Percentiles rank a stretch among this genome's conserved stretches.
phyloP scores from a whole-genome alignment of 768 basidiomycete species.

The Dioszegia aurantiaca region DNA sequence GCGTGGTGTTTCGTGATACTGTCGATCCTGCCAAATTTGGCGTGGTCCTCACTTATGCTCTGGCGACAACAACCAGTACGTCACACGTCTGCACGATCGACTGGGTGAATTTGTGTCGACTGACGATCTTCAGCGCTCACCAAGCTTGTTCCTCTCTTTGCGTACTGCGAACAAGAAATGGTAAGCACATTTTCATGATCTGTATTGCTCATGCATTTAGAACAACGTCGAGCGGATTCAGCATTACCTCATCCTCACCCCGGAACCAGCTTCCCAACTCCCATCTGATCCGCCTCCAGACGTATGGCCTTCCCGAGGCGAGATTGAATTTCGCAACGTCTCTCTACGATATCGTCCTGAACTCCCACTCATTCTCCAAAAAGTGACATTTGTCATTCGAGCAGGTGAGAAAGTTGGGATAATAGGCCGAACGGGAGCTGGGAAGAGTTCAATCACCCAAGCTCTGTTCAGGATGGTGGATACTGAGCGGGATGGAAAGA shows the following conservation, averaged over 20 bases:
- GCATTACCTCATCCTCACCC: conserved; percentile 70
- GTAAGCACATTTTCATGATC: conserved; percentile 5
- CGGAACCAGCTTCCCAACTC: conserved; percentile 64
- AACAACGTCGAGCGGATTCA: conserved; percentile 69
- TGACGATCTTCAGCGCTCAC: conserved; percentile 8
- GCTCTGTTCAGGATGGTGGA: conserved; percentile 68
- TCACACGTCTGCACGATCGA: too few species aligned
- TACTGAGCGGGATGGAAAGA: conserved; percentile 58
- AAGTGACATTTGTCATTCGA: conserved; percentile 67
- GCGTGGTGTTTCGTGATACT: conserved; percentile 60
- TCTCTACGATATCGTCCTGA: conserved; percentile 67
- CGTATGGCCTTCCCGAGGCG: conserved; percentile 72
- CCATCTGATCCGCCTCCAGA: conserved; percentile 56
- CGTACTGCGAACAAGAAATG: conserved; percentile 38
- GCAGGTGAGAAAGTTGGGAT: conserved; percentile 82
- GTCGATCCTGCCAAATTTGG: conserved; percentile 65
- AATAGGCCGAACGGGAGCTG: conserved; percentile 65
- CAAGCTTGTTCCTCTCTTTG: conserved; percentile 27
- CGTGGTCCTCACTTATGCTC: conserved; percentile 62
- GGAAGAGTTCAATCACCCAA: conserved; percentile 49
- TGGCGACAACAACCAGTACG: conserved; percentile 27
- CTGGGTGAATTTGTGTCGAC: too few species aligned
- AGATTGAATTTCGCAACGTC: conserved; percentile 68
- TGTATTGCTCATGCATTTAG: conserved; percentile 46
- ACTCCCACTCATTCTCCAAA: conserved; percentile 75